A percentile compares a stretch with the other conserved stretches of the same genome.
These are phyloP conservation scores for Candida ovalis DNA, from an alignment of 805 yeast species.

Conservation along the genomic window DNA sequence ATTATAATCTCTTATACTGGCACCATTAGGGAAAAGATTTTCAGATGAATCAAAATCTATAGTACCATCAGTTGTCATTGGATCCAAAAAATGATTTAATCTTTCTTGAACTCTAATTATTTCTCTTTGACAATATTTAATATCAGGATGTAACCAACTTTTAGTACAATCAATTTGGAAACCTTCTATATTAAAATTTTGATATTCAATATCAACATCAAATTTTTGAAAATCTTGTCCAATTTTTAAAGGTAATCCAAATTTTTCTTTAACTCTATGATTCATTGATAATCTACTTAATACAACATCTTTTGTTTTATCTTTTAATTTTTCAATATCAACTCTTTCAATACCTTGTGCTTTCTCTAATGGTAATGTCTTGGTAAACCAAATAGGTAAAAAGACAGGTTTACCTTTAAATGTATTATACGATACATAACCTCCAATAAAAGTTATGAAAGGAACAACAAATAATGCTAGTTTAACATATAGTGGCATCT, in stretches of 20 bases:
- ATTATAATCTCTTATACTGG: slow-evolving; percentile 26
- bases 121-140: slow-evolving; percentile 23
- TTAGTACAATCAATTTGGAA: slow-evolving; percentile 28
- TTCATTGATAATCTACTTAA: slow-evolving; percentile 30
- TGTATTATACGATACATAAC: slow-evolving; percentile 29
- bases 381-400: slow-evolving; percentile 30
- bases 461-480: slow-evolving; percentile 21
- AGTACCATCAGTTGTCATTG: slow-evolving; percentile 23
- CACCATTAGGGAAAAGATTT: slow-evolving; percentile 20
- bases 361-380: slow-evolving; percentile 23
- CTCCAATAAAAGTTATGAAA: slow-evolving; percentile 18
- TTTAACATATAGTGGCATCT: slow-evolving; percentile 16
- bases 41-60: slow-evolving; percentile 23
- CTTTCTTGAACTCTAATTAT: slow-evolving; percentile 24
- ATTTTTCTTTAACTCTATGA: slow-evolving; percentile 21
- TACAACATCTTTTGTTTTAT: slow-evolving; percentile 22
- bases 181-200: slow-evolving; percentile 29
- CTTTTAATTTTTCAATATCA: slow-evolving; percentile 27
- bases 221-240: slow-evolving; percentile 25
- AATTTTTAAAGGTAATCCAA: slow-evolving; percentile 32
- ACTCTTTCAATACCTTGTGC: slow-evolving; percentile 26
- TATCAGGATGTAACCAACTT: slow-evolving; percentile 26
- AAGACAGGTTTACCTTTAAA: slow-evolving; percentile 28
- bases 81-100: slow-evolving; percentile 30
- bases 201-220: slow-evolving; percentile 29